phyloP scores from a whole-genome alignment of 148 eudicot genomes.

The Polygonum maritimum region DNA sequence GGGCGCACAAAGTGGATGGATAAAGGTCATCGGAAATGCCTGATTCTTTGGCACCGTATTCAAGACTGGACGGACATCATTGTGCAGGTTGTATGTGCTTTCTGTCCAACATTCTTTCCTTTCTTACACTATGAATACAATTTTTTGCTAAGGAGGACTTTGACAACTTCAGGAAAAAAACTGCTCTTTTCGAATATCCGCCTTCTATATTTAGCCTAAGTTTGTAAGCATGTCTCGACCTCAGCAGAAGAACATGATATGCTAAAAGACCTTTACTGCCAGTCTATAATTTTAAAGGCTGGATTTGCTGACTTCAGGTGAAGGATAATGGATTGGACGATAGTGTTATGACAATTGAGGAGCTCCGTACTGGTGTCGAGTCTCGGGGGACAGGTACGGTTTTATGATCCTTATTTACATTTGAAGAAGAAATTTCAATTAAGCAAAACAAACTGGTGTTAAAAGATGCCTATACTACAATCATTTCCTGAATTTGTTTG shows the following conservation, averaged over 20 bases:
- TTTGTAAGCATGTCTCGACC: neutral
- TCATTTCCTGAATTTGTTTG: too few relatives aligned
- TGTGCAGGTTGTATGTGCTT: slow-evolving; percentile 54
- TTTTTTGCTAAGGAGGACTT: neutral
- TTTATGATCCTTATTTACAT: neutral
- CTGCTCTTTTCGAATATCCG: neutral
- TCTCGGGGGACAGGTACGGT: slow-evolving; percentile 80
- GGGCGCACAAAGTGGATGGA: slow-evolving; percentile 99
- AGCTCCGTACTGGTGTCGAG: slow-evolving; percentile 78
- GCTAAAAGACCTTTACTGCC: neutral
- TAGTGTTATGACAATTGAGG: slow-evolving; percentile 90
- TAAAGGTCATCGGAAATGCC: slow-evolving; percentile 83
- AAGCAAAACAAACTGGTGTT: too few relatives aligned
- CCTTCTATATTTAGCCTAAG: neutral
- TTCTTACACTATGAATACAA: neutral
- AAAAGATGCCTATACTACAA: too few relatives aligned
- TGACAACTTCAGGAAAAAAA: neutral
- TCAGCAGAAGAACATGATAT: neutral
- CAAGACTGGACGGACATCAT: slow-evolving; percentile 95
- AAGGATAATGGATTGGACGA: slow-evolving; percentile 89
- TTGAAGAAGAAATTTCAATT: neutral
- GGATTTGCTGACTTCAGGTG: slow-evolving; percentile 32
- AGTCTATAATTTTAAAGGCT: neutral
- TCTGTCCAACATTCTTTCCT: neutral
- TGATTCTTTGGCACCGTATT: slow-evolving; percentile 91